phyloP scores from a whole-genome alignment of 1,139 yeast species.

The Yamadazyma pseudoaaseri region DNA sequence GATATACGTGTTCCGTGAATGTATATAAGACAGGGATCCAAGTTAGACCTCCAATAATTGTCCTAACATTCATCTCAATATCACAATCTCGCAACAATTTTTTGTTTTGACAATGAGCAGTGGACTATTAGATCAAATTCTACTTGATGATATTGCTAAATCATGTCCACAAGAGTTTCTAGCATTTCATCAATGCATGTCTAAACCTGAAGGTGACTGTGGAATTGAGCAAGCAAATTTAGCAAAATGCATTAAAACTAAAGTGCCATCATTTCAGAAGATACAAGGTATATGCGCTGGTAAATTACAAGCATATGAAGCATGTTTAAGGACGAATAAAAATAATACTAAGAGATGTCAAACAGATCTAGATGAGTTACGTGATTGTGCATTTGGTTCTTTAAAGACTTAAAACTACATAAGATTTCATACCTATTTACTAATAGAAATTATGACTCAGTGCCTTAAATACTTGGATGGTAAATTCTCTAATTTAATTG shows the following conservation, averaged over 20 bases:
- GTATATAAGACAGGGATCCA: constrained; percentile 85
- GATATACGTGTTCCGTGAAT: constrained; percentile 67
- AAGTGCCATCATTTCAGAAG: constrained; percentile 64
- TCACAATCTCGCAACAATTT: background rate
- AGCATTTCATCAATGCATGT: constrained; percentile 64
- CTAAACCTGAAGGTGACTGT: constrained; percentile 47
- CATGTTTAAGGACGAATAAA: constrained; percentile 47
- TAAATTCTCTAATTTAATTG: constrained; percentile 37
- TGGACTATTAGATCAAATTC: constrained; percentile 30
- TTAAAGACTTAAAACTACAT: constrained; percentile 5
- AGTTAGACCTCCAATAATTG: constrained; percentile 32
- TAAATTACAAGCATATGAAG: constrained; percentile 57
- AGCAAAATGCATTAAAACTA: constrained; percentile 54
- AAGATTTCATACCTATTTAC: too few species aligned
- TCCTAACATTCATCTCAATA: constrained; percentile 7
- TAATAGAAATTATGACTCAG: too few species aligned
- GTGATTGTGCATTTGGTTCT: constrained; percentile 36
- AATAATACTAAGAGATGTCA: constrained; percentile 38
- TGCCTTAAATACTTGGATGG: constrained; percentile 29
- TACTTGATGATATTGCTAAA: constrained; percentile 51
- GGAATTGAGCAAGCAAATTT: constrained; percentile 48
- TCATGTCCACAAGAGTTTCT: constrained; percentile 65
- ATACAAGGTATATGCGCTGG: constrained; percentile 59
- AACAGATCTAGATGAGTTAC: constrained; percentile 26
- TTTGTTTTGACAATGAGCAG: constrained; percentile 11